Evolutionary conservation across 2,329 filamentous ascomycete species (phyloP).

Genomic region (Lasiodiplodia gonubiensis): DNA sequence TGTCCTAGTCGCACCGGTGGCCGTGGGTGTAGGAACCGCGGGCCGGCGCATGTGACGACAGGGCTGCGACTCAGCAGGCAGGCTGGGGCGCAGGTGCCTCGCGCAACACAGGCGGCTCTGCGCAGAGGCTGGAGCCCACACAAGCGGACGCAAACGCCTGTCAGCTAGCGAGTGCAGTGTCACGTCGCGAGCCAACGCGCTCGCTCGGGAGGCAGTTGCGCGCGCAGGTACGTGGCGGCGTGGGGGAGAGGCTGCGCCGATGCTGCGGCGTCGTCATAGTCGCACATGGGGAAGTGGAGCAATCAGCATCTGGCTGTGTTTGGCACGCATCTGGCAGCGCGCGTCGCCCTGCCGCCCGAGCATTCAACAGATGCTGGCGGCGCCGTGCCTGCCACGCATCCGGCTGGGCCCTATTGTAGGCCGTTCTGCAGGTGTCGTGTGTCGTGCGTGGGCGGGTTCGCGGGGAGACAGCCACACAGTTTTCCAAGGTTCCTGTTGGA

Average conservation of each 20-base stretch:
- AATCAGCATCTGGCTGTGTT: not conserved
- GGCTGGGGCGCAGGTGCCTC: conserved; percentile 1
- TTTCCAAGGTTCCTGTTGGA: conserved; percentile 6
- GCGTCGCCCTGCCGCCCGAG: not conserved
- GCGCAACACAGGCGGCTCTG: conserved; percentile 21
- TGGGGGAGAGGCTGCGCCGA: not conserved
- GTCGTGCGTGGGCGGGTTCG: not conserved
- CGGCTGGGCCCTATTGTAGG: not conserved
- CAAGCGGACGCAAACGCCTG: conserved; percentile 10
- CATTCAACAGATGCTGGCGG: not conserved
- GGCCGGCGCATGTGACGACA: conserved; percentile 18
- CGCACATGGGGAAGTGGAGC: not conserved
- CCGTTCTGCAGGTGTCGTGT: not conserved
- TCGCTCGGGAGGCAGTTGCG: conserved; percentile 35
- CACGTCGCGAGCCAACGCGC: conserved; percentile 38
- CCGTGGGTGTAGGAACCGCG: not conserved
- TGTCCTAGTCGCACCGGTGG: not conserved
- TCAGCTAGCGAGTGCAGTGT: conserved; percentile 31
- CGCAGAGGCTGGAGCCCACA: not conserved
- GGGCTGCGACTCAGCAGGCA: not conserved
- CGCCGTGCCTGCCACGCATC: not conserved
- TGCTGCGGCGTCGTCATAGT: not conserved
- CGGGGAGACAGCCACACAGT: not conserved
- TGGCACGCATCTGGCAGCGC: not conserved
- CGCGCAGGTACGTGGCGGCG: conserved; percentile 24